These are phyloP conservation scores for Cyberlindnera euphorbiiphila DNA, from an alignment of 805 yeast genomes.

Conservation along the genomic window DNA sequence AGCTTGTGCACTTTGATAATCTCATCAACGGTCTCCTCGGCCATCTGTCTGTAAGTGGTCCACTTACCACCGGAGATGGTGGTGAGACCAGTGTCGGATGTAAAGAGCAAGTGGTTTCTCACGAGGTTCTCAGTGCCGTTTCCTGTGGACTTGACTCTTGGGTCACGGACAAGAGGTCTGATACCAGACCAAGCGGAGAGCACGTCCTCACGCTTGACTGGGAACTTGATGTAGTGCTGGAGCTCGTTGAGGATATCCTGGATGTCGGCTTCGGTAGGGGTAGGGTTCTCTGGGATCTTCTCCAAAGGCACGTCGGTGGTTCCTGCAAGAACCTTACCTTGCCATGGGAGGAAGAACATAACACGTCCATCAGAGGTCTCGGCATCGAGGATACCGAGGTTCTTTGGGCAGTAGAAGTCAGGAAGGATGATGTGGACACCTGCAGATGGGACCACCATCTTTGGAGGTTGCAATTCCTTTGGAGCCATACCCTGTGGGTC, in stretches of 20 bases:
- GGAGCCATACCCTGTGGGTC: slow-evolving; percentile 64
- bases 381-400: slow-evolving; percentile 87
- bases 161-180: slow-evolving; percentile 89
- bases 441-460: slow-evolving; percentile 89
- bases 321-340: slow-evolving; percentile 93
- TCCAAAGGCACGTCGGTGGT: slow-evolving; percentile 89
- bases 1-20: slow-evolving; percentile 50
- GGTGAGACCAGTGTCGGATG: slow-evolving; percentile 69
- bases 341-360: slow-evolving; percentile 97
- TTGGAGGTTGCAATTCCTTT: slow-evolving; percentile 45
- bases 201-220: slow-evolving; percentile 86
- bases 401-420: slow-evolving; percentile 84
- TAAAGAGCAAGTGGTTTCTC: slow-evolving; percentile 78
- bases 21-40: slow-evolving; percentile 84
- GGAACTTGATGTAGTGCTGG: slow-evolving; percentile 85
- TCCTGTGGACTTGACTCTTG: slow-evolving; percentile 42
- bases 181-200: slow-evolving; percentile 96
- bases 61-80: slow-evolving; percentile 97
- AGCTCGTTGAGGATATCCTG: slow-evolving; percentile 82
- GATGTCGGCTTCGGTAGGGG: slow-evolving; percentile 84
- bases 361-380: slow-evolving; percentile 93
- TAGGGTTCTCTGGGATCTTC: slow-evolving; percentile 67
- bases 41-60: slow-evolving; percentile 98
- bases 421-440: slow-evolving; percentile 94
- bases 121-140: slow-evolving; percentile 80